Evolutionary conservation across 2,329 filamentous ascomycete genomes (phyloP).

Genomic region (Arthroderma uncinatum): DNA sequence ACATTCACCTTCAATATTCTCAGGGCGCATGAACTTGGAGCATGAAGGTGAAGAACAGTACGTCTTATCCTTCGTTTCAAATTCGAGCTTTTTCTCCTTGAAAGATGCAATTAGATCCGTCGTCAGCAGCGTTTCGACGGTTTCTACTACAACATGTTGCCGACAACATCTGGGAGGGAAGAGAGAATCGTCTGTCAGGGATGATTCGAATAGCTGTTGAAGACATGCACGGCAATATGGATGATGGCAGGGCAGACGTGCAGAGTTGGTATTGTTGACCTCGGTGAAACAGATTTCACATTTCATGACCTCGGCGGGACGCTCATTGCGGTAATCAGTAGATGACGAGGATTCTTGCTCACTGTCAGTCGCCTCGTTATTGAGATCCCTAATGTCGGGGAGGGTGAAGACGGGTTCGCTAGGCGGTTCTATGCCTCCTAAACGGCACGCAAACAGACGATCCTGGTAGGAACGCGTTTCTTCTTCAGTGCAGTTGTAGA

Average conservation of each 20-base stretch:
- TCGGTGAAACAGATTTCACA: neutral
- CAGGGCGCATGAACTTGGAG: constrained; percentile 37
- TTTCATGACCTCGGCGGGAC: neutral
- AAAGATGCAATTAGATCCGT: constrained; percentile 28
- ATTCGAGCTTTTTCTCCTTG: constrained; percentile 39
- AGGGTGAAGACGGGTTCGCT: neutral
- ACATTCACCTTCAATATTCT: constrained; percentile 23
- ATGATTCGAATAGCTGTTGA: constrained; percentile 32
- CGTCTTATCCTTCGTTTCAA: constrained; percentile 36
- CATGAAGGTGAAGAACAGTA: constrained; percentile 42
- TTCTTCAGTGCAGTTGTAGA: neutral
- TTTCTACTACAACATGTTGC: constrained; percentile 30
- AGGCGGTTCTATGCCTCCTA: neutral
- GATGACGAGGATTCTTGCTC: no score
- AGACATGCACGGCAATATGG: constrained; percentile 45
- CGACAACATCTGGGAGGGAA: constrained; percentile 48
- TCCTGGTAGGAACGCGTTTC: neutral
- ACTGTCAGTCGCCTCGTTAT: no score
- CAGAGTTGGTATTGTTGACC: neutral
- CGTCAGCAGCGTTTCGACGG: constrained; percentile 29
- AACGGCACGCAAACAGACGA: neutral
- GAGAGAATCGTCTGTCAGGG: constrained; percentile 40
- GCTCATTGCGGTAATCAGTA: no score
- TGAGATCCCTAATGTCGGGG: no score
- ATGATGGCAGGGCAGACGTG: constrained; percentile 29